Evolutionary conservation across 2,329 filamentous ascomycete species (phyloP).

Genomic region (Bipolaris cookei): DNA sequence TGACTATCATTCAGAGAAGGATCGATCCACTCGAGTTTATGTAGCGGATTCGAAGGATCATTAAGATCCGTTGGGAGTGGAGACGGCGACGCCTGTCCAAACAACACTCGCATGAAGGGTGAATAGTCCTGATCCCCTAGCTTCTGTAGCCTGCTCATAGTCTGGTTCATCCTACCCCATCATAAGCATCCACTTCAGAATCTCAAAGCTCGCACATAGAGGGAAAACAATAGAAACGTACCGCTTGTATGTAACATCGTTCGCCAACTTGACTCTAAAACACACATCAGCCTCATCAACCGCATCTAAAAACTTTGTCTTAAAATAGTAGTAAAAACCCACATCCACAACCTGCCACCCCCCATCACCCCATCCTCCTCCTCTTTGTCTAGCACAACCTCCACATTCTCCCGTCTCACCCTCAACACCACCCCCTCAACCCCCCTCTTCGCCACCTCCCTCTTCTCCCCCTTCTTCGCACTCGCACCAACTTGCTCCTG

Average conservation of each 20-base stretch:
- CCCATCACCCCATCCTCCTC: conserved; percentile 59
- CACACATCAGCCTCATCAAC: conserved; percentile 41
- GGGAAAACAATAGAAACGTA: conserved; percentile 39
- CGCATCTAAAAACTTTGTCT: too few relatives aligned
- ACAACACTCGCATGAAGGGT: conserved; percentile 65
- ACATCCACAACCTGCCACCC: conserved; percentile 67
- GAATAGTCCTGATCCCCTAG: conserved; percentile 63
- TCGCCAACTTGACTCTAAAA: conserved; percentile 67
- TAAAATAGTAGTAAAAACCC: background rate
- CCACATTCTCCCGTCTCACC: conserved; percentile 64
- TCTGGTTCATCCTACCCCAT: conserved; percentile 63
- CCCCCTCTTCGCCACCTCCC: conserved; percentile 72
- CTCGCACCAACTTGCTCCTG: conserved; percentile 74
- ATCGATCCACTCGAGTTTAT: conserved; percentile 61
- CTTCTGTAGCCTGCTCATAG: conserved; percentile 65
- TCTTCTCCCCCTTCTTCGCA: conserved; percentile 74
- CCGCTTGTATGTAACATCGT: conserved; percentile 70
- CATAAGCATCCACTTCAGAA: conserved; percentile 18
- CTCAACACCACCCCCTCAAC: conserved; percentile 73
- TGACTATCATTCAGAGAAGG: conserved; percentile 66
- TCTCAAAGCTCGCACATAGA: too few relatives aligned
- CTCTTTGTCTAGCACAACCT: conserved; percentile 73
- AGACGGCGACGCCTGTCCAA: conserved; percentile 63
- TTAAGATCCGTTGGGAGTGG: conserved; percentile 56
- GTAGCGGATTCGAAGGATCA: conserved; percentile 48